These are phyloP conservation scores for Mucor mucedo DNA, from an alignment of 371 early-diverging fungal species.

Conservation along the genomic window DNA sequence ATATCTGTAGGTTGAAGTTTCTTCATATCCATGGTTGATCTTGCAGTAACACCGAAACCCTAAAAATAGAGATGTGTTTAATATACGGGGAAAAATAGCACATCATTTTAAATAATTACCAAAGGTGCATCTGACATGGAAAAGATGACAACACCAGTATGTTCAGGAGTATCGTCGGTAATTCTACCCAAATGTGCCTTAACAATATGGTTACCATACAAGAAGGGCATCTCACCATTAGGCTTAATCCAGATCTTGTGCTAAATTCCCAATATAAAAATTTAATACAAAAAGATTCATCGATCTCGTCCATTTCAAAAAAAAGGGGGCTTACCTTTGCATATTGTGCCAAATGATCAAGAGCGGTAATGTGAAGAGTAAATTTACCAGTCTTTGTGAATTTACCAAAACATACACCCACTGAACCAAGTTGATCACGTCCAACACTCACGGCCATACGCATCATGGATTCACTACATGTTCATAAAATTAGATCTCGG, in stretches of 20 bases:
- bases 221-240: slow-evolving; percentile 98
- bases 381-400: slow-evolving; percentile 98
- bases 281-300: background rate
- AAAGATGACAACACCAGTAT: slow-evolving; percentile 96
- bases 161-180: slow-evolving; percentile 97
- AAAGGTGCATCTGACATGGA: slow-evolving; percentile 95
- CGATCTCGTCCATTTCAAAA: background rate
- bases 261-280: slow-evolving; percentile 16
- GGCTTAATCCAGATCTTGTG: slow-evolving; percentile 96
- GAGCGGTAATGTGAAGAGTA: slow-evolving; percentile 92
- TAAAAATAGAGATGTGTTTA: background rate
- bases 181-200: slow-evolving; percentile 98
- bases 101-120: slow-evolving; percentile 35
- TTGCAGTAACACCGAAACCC: slow-evolving; percentile 99
- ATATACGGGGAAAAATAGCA: background rate
- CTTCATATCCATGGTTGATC: slow-evolving; percentile 88
- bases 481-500: background rate
- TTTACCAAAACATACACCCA: slow-evolving; percentile 98
- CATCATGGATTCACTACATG: slow-evolving; percentile 85
- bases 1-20: slow-evolving; percentile 96
- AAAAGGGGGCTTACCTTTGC: slow-evolving; percentile 69
- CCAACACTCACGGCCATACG: slow-evolving; percentile 83
- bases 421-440: slow-evolving; percentile 87
- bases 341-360: slow-evolving; percentile 94
- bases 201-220: slow-evolving; percentile 99